Evolutionary conservation across 1,284 basidiomycete species (phyloP), one percentile per base, ranked within the genome.

Genomic region (Trichosporon ovoides): DNA sequence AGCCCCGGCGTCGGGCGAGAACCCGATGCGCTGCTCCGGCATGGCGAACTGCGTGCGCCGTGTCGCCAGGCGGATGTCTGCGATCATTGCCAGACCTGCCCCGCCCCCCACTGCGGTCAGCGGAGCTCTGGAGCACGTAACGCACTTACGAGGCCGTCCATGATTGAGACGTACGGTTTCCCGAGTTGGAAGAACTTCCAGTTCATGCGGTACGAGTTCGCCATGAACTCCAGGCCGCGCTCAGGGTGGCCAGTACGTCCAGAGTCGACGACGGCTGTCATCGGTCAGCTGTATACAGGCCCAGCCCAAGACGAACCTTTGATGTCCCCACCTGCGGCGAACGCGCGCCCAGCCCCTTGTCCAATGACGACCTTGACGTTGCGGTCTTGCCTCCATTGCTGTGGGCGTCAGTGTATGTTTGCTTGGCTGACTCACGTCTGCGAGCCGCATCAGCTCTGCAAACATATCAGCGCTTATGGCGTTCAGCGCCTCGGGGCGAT

Each of bases 11-110:
- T 77, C 77, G 10, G 77, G 76, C 3, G 74, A 65, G 55, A 78
- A 79, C 1, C 79, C 91, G 64, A 94, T 93, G 70, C 89, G 90
- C 12, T 89, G 89, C 78, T 97, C 93, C 22, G 96, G 96, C 94
- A 98, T 98, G 14, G 93, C 89, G 72, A 93, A 90, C 1, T 83
- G 61, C 1, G 95, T 97, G 33, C 88, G 88, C 74, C 96, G 91
- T 1, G 95, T 98, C 6, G 93, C 93, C 57, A 99, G 84, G 60
- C 95, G 83, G 77, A 98, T 92, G 0, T 87, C 84, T 2, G 93
- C 94, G 62, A 88, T 85, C 10, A 88, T 84, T 20, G 86, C 83
- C 51, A 98, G 83, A 43, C 96, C 96, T 24, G 91, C 90, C 50
- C 96, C 96, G 55, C 96, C 96, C 31, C 96, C 96, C 89, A 98